Conservation (phyloP, 306 rosid genomes). For the Sophora flavescens region DNA sequence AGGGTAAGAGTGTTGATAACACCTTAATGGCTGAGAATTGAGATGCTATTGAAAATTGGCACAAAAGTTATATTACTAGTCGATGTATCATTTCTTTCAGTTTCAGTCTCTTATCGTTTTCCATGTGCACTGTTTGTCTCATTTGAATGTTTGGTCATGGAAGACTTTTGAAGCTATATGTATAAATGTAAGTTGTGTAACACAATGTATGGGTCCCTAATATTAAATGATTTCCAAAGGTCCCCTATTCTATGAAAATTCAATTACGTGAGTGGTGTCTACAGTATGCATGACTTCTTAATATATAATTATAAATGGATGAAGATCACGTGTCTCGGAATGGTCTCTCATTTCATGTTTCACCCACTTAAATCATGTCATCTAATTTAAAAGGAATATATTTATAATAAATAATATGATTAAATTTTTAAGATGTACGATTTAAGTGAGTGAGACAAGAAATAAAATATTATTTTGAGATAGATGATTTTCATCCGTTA, state of each 20-base stretch:
- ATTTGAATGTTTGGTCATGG: conserved; percentile 37
- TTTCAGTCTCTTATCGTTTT: conserved; percentile 44
- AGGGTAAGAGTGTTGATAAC: conserved; percentile 30
- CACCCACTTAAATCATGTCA: too few relatives aligned
- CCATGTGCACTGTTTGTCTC: conserved; percentile 46
- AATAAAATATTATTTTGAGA: too few relatives aligned
- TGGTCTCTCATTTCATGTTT: too few relatives aligned
- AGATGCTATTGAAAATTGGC: conserved; percentile 27
- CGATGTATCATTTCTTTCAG: conserved; percentile 24
- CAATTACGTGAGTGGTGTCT: conserved; percentile 4
- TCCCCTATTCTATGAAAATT: conserved; percentile 1
- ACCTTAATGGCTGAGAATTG: conserved; percentile 30
- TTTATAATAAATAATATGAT: too few relatives aligned
- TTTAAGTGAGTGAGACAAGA: too few relatives aligned
- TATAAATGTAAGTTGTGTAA: background rate
- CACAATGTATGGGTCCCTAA: conserved; percentile 41
- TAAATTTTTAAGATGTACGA: too few relatives aligned
- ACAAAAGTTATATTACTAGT: conserved; percentile 33
- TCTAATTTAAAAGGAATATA: too few relatives aligned
- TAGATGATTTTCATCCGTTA: too few relatives aligned
- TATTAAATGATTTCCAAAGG: conserved; percentile 6
- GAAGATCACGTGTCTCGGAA: too few relatives aligned
- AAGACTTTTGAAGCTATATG: conserved; percentile 39
- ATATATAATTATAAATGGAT: too few relatives aligned
- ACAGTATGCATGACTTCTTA: background rate